These are phyloP conservation scores for Agaricus blazei DNA, from an alignment of 768 basidiomycete genomes.

Conservation along the genomic window DNA sequence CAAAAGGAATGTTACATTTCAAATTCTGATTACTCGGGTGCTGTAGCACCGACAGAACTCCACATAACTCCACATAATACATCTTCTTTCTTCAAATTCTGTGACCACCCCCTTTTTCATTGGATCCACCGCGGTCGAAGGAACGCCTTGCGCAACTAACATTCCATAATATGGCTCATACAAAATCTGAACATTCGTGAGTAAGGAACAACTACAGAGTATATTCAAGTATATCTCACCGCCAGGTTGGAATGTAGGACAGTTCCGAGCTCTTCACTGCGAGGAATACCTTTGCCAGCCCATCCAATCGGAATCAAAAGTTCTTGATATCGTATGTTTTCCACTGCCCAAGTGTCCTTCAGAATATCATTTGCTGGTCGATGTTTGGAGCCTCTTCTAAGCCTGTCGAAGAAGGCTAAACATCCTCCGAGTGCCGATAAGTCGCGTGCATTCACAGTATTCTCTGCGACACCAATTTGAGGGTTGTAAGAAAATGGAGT, in stretches of 20 bases:
- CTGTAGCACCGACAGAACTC: neutral
- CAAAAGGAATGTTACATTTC: no score
- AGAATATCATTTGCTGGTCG: conserved; percentile 11
- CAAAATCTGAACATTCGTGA: neutral
- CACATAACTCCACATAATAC: conserved; percentile 4
- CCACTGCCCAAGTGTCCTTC: neutral
- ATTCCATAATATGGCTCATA: neutral
- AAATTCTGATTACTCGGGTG: no score
- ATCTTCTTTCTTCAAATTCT: conserved; percentile 7
- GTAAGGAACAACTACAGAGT: neutral
- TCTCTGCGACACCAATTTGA: conserved; percentile 1
- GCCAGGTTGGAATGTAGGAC: conserved; percentile 1
- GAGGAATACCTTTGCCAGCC: neutral
- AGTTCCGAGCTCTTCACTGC: no score
- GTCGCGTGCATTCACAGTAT: conserved; percentile 8
- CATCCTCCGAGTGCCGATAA: conserved; percentile 20
- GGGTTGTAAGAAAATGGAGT: conserved; percentile 13
- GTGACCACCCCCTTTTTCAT: conserved; percentile 2
- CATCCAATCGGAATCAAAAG: conserved; percentile 1
- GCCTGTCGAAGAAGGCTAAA: conserved; percentile 15
- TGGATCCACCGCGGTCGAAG: conserved; percentile 1
- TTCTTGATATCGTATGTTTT: conserved; percentile 1
- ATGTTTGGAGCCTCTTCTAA: conserved; percentile 14
- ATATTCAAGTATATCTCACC: neutral
- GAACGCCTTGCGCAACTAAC: neutral